Conservation (phyloP, 352 stramenopile genomes). For the Pythium periplocum region DNA sequence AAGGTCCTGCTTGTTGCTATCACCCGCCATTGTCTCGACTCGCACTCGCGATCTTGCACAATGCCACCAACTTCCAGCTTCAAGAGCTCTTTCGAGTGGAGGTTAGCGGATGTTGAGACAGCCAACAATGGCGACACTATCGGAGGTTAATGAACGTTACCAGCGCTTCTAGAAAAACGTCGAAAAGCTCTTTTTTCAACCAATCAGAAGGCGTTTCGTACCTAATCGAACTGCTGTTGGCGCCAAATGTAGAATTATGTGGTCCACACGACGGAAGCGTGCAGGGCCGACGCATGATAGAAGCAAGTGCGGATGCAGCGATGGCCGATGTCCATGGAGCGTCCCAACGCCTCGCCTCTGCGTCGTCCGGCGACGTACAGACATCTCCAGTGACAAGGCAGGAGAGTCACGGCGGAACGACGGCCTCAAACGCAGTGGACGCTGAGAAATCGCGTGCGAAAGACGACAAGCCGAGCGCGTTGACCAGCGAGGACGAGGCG, state of each 20-base stretch:
- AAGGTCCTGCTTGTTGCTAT: slow-evolving; percentile 8
- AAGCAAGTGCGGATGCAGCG: background rate
- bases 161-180: slow-evolving; percentile 14
- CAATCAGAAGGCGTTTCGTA: slow-evolving; percentile 7
- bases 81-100: background rate
- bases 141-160: too few relatives aligned
- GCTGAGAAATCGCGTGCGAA: background rate
- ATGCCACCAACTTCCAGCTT: background rate
- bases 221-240: slow-evolving; percentile 6
- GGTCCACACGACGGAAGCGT: slow-evolving; percentile 7
- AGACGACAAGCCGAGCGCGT: background rate
- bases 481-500: background rate
- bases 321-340: background rate
- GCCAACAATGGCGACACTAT: too few relatives aligned
- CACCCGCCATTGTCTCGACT: background rate
- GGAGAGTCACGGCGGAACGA: background rate
- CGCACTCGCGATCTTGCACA: too few relatives aligned
- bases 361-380: too few relatives aligned
- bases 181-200: slow-evolving; percentile 2
- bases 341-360: background rate
- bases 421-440: background rate
- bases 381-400: background rate
- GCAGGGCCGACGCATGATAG: background rate
- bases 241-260: slow-evolving; percentile 14
- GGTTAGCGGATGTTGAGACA: slow-evolving; percentile 2